A percentile compares a stretch with the other conserved stretches of the same genome.
These are phyloP conservation scores for Pelargonium nanum DNA, from an alignment of 345 rosid species.

Conservation along the genomic window DNA sequence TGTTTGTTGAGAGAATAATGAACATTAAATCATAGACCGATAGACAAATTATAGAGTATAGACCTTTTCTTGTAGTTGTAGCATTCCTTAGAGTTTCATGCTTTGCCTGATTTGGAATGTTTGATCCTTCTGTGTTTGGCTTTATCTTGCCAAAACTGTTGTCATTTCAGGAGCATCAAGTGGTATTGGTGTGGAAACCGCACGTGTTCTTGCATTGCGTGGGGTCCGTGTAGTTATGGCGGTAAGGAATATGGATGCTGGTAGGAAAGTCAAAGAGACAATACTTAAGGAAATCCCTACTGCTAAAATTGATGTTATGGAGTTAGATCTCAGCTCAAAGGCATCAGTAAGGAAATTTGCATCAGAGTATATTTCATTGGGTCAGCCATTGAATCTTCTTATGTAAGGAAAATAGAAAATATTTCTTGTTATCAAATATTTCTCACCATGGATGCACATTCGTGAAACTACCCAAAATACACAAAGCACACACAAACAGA, in stretches of 20 bases:
- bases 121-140: too few species aligned
- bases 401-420: conserved; percentile 17
- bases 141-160: neutral
- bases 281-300: conserved; percentile 12
- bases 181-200: conserved; percentile 30
- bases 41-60: too few species aligned
- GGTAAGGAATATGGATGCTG: conserved; percentile 26
- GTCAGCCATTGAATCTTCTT: conserved; percentile 33
- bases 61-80: too few species aligned
- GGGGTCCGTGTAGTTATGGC: conserved; percentile 14
- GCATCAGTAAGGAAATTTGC: conserved; percentile 30
- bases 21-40: too few species aligned
- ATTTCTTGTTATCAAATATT: too few species aligned
- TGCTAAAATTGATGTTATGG: conserved; percentile 23
- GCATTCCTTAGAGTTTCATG: too few species aligned
- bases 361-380: conserved; percentile 14
- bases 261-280: conserved; percentile 19
- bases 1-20: too few species aligned
- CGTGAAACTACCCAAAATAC: too few species aligned
- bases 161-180: conserved; percentile 28
- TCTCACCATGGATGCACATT: neutral
- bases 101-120: too few species aligned
- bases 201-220: conserved; percentile 27
- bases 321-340: conserved; percentile 34
- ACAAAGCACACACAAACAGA: too few species aligned